Evolutionary conservation across 2,329 filamentous ascomycete species (phyloP), one percentile per base, ranked within the genome.

Genomic region (Claviceps spartinae): DNA sequence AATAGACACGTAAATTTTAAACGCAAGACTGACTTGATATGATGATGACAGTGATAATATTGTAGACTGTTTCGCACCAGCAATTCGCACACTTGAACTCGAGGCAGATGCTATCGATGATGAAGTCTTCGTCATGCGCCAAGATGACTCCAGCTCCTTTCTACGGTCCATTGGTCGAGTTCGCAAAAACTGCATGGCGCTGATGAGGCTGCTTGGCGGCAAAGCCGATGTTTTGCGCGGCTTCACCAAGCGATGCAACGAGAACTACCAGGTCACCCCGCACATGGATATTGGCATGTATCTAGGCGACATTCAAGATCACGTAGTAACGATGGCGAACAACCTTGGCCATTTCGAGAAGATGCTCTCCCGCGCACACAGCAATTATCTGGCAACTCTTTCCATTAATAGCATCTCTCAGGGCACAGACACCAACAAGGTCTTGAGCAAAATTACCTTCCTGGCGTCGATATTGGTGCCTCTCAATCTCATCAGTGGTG

Each of bases 251-350:
- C 88, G 94, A 49, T 98, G 93, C 79, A 98, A 97, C 66, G 91
- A 96, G 64, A 88, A 95, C 57, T 97, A 95, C 73, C 86, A 88
- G 58, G 86, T 97, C 50, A 95, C 93, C 1, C 93, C 93, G 6
- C 86, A 90, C 47, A 93, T 93, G 72, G 93, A 98, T 64, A 95
- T 98, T 58, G 93, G 90, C 22, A 80, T 98, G 62, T 98, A 98
- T 65, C 79, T 98, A 38, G 88, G 88, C 62, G 93, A 98, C 70
- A 96, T 98, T 57, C 93, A 98, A 69, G 93, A 98, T 70, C 93
- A 98, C 77, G 91, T 98, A 50, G 88, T 98, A 54, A 98, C 93
- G 46, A 97, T 97, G 91, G 95, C 95, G 79, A 93, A 87, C 59
- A 98, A 95, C 68, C 70, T 98, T 60, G 82, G 82, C 1, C 93